phyloP scores from a whole-genome alignment of 495 filamentous ascomycete genomes.

The Penicillium turbatum region DNA sequence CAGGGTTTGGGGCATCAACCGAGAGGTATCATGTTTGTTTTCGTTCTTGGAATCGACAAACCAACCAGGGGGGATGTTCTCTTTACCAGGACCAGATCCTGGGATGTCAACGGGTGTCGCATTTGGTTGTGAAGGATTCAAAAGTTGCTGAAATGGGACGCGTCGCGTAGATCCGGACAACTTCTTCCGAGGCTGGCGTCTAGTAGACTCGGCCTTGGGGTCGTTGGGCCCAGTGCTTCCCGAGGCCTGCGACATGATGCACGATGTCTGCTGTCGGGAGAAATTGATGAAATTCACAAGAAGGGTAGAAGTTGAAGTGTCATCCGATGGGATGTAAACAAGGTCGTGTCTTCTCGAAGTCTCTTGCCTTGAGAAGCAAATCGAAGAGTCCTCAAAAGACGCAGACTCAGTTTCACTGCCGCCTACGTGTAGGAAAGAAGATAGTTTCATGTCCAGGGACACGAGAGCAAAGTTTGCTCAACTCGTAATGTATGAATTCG shows the following conservation, averaged over 20 bases:
- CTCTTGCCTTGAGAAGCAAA: too few species aligned
- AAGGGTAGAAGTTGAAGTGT: too few species aligned
- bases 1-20: neutral
- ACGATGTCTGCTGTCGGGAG: conserved; percentile 18
- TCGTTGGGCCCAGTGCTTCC: conserved; percentile 24
- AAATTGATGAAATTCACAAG: conserved; percentile 42
- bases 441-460: too few species aligned
- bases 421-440: too few species aligned
- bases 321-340: too few species aligned
- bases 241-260: neutral
- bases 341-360: too few species aligned
- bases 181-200: conserved; percentile 29
- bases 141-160: conserved; percentile 36
- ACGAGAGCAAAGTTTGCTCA: too few species aligned
- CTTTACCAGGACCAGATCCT: conserved; percentile 46
- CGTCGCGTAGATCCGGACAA: conserved; percentile 25
- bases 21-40: neutral
- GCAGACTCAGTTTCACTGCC: too few species aligned
- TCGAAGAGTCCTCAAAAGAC: too few species aligned
- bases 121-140: conserved; percentile 31
- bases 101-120: conserved; percentile 28
- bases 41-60: conserved; percentile 18
- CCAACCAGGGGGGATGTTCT: conserved; percentile 43
- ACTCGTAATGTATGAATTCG: too few species aligned
- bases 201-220: conserved; percentile 25